These are phyloP conservation scores for Volvox africanus DNA, from an alignment of 139 green algal genomes.

Conservation along the genomic window DNA sequence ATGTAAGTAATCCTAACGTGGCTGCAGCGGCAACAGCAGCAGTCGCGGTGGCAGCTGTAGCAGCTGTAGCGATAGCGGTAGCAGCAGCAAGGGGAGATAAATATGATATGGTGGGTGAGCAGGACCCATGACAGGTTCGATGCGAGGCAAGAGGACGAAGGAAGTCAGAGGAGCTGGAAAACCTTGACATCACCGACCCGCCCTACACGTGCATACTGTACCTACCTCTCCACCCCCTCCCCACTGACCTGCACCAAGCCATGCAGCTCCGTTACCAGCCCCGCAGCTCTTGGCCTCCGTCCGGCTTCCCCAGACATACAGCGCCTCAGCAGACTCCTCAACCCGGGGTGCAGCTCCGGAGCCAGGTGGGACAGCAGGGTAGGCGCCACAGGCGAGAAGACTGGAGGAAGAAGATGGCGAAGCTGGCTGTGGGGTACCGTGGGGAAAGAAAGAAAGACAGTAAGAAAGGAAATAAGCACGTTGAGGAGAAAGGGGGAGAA, in stretches of 20 bases:
- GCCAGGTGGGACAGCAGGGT: not conserved
- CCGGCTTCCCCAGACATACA: not conserved
- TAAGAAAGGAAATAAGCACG: too few species aligned
- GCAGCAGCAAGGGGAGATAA: not conserved
- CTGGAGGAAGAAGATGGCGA: slow-evolving; percentile 11
- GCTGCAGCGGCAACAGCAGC: too few species aligned
- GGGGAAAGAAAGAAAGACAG: not conserved
- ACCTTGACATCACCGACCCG: not conserved
- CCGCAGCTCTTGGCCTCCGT: not conserved
- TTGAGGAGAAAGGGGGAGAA: too few species aligned
- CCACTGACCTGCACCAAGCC: slow-evolving; percentile 2
- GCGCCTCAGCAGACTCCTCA: not conserved
- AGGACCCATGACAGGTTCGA: too few species aligned
- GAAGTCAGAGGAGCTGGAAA: not conserved
- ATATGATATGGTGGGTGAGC: not conserved
- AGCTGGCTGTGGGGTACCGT: slow-evolving; percentile 18
- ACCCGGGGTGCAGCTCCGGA: not conserved
- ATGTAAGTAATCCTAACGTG: too few species aligned
- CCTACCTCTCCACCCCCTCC: too few species aligned
- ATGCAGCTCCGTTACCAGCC: slow-evolving; percentile 1
- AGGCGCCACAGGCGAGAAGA: not conserved
- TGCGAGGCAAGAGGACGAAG: not conserved
- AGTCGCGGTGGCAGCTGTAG: not conserved
- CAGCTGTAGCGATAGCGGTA: not conserved
- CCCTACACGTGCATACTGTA: not conserved